Evolutionary conservation across 148 eudicot genomes (phyloP).

Genomic region (Amaranthus hypochondriacus): DNA sequence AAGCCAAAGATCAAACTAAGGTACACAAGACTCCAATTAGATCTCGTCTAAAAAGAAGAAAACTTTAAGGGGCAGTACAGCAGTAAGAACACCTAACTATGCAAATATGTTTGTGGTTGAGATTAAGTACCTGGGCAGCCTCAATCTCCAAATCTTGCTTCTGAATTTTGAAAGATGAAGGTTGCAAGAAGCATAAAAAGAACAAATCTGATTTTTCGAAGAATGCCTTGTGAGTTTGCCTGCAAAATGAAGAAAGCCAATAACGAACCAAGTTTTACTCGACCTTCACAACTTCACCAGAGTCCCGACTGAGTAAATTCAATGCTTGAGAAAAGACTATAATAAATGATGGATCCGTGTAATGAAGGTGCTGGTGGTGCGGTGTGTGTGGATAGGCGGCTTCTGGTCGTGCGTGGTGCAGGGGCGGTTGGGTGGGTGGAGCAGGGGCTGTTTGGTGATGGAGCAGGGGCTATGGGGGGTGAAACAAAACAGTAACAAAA

Average conservation of each 20-base stretch:
- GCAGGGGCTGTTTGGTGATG: too few species aligned
- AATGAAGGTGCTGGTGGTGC: too few species aligned
- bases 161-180: slow-evolving; percentile 64
- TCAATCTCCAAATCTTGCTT: slow-evolving; percentile 77
- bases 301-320: not conserved
- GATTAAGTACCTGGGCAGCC: slow-evolving; percentile 57
- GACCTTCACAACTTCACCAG: not conserved
- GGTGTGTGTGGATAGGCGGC: too few species aligned
- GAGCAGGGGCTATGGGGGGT: too few species aligned
- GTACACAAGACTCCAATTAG: not conserved
- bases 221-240: slow-evolving; percentile 70
- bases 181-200: slow-evolving; percentile 68
- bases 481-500: too few species aligned
- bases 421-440: too few species aligned
- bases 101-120: not conserved
- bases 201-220: slow-evolving; percentile 73
- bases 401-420: too few species aligned
- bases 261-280: not conserved
- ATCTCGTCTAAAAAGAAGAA: not conserved
- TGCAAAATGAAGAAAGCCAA: slow-evolving; percentile 25
- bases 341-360: not conserved
- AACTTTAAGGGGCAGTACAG: not conserved
- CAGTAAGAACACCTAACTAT: not conserved
- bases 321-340: not conserved
- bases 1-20: not conserved